phyloP scores from a whole-genome alignment of 768 basidiomycete genomes.

The Cystofilobasidium ferigula region DNA sequence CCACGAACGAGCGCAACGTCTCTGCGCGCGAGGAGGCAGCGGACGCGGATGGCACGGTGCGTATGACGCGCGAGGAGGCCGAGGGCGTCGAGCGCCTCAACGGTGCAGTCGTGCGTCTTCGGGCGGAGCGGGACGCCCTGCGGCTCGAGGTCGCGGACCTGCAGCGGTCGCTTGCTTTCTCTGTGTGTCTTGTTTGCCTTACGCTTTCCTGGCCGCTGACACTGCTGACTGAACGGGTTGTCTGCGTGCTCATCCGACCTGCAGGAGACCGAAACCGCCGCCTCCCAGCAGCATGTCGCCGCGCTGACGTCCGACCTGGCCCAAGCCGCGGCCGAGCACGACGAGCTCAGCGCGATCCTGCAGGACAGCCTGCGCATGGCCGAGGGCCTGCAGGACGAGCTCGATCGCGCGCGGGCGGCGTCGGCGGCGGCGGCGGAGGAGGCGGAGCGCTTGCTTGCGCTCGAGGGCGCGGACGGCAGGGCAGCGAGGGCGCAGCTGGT shows the following conservation, averaged over 20 bases:
- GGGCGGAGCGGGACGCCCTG: conserved; percentile 7
- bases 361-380: background rate
- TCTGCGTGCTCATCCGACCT: background rate
- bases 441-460: background rate
- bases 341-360: background rate
- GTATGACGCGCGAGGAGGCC: too few species aligned
- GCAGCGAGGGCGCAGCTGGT: background rate
- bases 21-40: too few species aligned
- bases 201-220: background rate
- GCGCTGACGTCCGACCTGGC: background rate
- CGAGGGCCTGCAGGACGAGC: conserved; percentile 7
- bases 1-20: too few species aligned
- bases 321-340: background rate
- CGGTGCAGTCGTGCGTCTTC: conserved; percentile 9
- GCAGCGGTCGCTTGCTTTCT: conserved; percentile 1
- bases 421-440: background rate
- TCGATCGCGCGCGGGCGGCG: background rate
- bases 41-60: too few species aligned
- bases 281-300: background rate
- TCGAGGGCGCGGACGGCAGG: background rate
- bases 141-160: background rate
- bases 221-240: background rate
- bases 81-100: conserved; percentile 5
- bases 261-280: conserved; percentile 10
- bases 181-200: background rate